Evolutionary conservation across 192 early-diverging fungal species (phyloP).

Genomic region (Rhizoclosmatium globosum): DNA sequence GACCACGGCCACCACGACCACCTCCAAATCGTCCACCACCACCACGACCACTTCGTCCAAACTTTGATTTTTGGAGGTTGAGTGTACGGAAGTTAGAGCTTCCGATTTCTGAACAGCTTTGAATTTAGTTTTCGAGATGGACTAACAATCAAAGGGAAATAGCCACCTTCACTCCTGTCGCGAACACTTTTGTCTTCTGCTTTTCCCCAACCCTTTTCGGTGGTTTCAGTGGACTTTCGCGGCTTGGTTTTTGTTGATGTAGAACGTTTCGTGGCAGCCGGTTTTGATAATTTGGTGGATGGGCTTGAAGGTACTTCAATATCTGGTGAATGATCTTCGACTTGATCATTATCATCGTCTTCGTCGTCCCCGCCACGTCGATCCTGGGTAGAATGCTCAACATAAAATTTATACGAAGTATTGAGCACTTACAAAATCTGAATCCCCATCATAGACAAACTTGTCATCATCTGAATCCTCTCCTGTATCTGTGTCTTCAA

Average conservation of each 20-base stretch:
- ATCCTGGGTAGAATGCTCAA: neutral
- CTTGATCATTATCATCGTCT: neutral
- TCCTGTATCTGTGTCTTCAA: too few species aligned
- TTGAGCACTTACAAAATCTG: too few species aligned
- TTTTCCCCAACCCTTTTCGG: conserved; percentile 20
- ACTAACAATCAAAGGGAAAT: neutral
- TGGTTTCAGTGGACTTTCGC: neutral
- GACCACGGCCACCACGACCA: neutral
- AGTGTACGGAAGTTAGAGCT: conserved; percentile 37
- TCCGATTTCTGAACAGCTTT: conserved; percentile 23
- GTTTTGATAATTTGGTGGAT: neutral
- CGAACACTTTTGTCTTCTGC: conserved; percentile 13
- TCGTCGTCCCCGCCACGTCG: neutral
- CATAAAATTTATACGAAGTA: neutral
- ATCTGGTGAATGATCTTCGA: neutral
- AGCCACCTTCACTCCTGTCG: neutral
- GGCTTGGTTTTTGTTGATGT: neutral
- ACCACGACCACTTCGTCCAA: neutral
- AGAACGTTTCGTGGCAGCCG: neutral
- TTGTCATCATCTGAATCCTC: too few species aligned
- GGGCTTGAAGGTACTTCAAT: neutral
- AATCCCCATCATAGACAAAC: too few species aligned
- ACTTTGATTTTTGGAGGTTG: conserved; percentile 34
- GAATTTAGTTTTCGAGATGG: neutral
- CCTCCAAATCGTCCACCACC: conserved; percentile 1